phyloP scores from a whole-genome alignment of 306 rosid genomes.

The Corylus americana region DNA sequence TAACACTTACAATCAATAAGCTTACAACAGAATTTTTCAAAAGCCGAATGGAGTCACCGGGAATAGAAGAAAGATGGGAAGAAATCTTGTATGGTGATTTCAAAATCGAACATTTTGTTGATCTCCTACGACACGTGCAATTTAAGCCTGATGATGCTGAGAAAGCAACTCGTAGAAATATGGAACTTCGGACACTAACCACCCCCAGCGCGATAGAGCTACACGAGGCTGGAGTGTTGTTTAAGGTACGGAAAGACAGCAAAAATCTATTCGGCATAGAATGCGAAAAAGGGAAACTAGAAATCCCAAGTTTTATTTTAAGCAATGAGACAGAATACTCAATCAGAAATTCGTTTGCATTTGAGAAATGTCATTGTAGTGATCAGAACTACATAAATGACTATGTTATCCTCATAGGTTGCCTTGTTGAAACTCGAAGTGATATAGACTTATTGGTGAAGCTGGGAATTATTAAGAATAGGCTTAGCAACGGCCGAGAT shows the following conservation, averaged over 20 bases:
- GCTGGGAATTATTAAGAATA: conserved; percentile 26
- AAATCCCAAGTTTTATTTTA: conserved; percentile 30
- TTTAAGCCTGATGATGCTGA: background rate
- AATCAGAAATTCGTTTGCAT: conserved; percentile 33
- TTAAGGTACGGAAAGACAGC: background rate
- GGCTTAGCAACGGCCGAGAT: conserved; percentile 1
- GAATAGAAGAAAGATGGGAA: background rate
- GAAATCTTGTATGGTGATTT: background rate
- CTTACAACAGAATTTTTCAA: conserved; percentile 26
- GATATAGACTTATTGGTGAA: conserved; percentile 35
- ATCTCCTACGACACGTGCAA: conserved; percentile 11
- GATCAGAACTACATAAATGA: conserved; percentile 10
- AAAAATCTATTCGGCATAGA: conserved; percentile 18
- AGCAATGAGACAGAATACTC: background rate
- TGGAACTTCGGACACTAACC: background rate
- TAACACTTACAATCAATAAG: conserved; percentile 2
- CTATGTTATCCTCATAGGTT: conserved; percentile 20
- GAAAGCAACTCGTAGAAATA: no score
- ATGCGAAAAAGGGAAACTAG: conserved; percentile 23
- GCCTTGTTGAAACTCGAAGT: conserved; percentile 13
- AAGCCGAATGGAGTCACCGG: background rate
- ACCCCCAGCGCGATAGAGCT: conserved; percentile 24
- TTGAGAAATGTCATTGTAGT: conserved; percentile 29
- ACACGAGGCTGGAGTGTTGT: conserved; percentile 32
- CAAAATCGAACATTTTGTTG: conserved; percentile 26